Base-by-base conservation (phyloP, 768 basidiomycete species). In the Hebeloma cylindrosporum region DNA sequence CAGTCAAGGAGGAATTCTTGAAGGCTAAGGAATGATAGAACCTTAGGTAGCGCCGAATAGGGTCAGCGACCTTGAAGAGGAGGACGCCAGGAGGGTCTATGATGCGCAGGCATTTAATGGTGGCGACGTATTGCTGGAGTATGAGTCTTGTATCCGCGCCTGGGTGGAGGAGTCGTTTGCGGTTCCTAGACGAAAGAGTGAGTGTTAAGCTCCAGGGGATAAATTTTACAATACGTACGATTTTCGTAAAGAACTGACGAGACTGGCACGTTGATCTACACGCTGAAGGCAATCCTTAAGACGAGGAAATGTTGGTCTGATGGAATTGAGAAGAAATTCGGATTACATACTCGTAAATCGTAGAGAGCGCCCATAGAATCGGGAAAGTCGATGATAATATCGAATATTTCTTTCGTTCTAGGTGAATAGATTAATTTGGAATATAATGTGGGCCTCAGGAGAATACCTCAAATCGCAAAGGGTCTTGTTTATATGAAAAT, bases 81-180 rank as follows among this genome's bases (percentile, higher is more conserved):
- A 98, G 70, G 1, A 97, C 95, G 0, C 94, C 94, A 0, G 84
- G 88, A 2, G 94, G 92, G 63, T 99, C 96, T 17, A 99, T 70
- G 33, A 94, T 79, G 5, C 93, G 80, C 11, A 99, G 70, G 60
- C 89, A 93, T 50, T 87, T 85, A 59, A 99, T 97, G 1, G 90
- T 93, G 1, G 85, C 81, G 7, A 98, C 89, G 63, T 99, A 99
- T 72, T 89, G 86, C 0, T 80, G 70, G 9, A 98, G 70, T 45
- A 99, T 93, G 49, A 89, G 80, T 58, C 87, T 88, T 1, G 96
- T 99, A 52, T 93, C 93, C 4, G 93, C 92, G 2, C 95, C 96
- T 1, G 95, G 96, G 59, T 98, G 94, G 5, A 99, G 80, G 1
- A 99, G 76, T 4, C 96, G 86, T 59, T 84, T 85, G 44, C 78